phyloP scores from a whole-genome alignment of 148 eudicot genomes.

The Silene uniflora region DNA sequence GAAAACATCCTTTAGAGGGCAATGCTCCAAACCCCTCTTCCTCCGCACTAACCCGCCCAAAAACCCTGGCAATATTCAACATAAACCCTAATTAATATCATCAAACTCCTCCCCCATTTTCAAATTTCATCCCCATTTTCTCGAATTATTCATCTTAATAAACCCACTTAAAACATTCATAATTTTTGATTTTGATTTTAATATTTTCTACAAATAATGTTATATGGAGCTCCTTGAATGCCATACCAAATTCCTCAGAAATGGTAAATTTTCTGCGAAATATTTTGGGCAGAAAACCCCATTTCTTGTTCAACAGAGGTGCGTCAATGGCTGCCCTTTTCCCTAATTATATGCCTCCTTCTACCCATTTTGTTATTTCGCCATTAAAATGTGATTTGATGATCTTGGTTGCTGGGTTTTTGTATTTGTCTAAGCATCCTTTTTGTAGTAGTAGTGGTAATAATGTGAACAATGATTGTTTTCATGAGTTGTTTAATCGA shows the following conservation, averaged over 20 bases:
- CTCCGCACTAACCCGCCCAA: background rate
- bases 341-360: slow-evolving; percentile 17
- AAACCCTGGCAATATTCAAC: slow-evolving; percentile 14
- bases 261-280: slow-evolving; percentile 56
- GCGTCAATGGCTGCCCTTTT: slow-evolving; percentile 27
- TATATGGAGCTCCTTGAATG: slow-evolving; percentile 30
- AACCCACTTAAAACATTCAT: background rate
- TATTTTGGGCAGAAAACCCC: slow-evolving; percentile 39
- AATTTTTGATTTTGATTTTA: background rate
- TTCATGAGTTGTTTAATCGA: slow-evolving; percentile 33
- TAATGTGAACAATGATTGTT: slow-evolving; percentile 27
- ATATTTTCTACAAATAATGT: background rate
- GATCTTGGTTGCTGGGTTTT: slow-evolving; percentile 40
- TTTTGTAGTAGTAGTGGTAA: slow-evolving; percentile 23
- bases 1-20: background rate
- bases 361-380: slow-evolving; percentile 29
- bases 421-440: slow-evolving; percentile 36
- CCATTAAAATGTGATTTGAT: slow-evolving; percentile 40
- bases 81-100: slow-evolving; percentile 16
- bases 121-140: background rate
- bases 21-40: background rate
- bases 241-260: slow-evolving; percentile 9
- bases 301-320: slow-evolving; percentile 29
- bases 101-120: background rate
- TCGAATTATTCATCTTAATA: background rate